Evolutionary conservation across 1,284 basidiomycete genomes (phyloP).

Genomic region (Chondrostereum purpureum): DNA sequence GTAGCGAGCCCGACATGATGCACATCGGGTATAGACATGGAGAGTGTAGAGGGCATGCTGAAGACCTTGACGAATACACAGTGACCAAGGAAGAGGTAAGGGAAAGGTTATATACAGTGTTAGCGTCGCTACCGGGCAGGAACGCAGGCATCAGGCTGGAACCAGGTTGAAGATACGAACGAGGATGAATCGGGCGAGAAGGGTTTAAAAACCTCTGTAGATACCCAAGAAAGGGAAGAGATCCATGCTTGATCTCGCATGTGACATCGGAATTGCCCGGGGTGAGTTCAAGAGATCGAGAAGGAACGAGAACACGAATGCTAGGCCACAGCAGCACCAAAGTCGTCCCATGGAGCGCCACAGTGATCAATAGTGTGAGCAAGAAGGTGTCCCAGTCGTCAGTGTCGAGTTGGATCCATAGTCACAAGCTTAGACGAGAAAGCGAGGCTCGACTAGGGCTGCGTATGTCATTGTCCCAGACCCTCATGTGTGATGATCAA

Average conservation of each 20-base stretch:
- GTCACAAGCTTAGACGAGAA: neutral
- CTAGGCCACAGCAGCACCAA: neutral
- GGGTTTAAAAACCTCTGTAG: neutral
- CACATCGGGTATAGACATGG: slow-evolving; percentile 25
- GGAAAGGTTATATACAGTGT: neutral
- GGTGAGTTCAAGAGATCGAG: neutral
- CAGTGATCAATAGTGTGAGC: neutral
- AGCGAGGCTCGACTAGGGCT: neutral
- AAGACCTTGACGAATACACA: slow-evolving; percentile 8
- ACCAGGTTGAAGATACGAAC: neutral
- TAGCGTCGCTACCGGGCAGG: neutral
- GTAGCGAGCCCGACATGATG: slow-evolving; percentile 52
- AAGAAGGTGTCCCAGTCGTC: neutral
- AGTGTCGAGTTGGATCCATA: neutral
- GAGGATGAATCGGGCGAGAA: neutral
- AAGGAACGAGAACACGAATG: neutral
- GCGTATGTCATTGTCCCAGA: too few relatives aligned
- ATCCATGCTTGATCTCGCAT: neutral
- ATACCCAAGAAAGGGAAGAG: neutral
- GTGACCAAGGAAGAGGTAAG: neutral
- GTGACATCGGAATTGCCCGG: neutral
- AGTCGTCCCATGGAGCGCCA: neutral
- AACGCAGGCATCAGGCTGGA: neutral
- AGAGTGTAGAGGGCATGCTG: slow-evolving; percentile 4
- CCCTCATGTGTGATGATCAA: too few relatives aligned